Evolutionary conservation across 2,329 filamentous ascomycete genomes (phyloP).

Genomic region (Phialophora expanda): DNA sequence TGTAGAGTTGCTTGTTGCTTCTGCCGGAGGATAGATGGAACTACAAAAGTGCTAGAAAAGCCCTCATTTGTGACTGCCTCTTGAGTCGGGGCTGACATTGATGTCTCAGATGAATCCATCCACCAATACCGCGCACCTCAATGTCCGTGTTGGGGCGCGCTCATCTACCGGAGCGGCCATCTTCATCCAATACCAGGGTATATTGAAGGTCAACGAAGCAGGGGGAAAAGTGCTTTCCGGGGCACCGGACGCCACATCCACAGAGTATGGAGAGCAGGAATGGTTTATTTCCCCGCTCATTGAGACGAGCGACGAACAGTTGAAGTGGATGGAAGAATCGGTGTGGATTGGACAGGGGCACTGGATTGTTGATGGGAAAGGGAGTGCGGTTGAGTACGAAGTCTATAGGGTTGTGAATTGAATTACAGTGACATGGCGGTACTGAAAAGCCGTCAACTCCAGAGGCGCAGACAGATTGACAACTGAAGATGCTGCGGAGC

Average conservation of each 20-base stretch:
- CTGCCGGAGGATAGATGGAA: background rate
- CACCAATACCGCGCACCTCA: conserved; percentile 18
- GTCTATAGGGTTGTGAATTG: conserved; percentile 23
- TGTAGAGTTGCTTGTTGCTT: background rate
- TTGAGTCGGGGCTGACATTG: background rate
- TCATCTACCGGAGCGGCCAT: conserved; percentile 16
- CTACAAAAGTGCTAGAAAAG: background rate
- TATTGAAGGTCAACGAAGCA: conserved; percentile 28
- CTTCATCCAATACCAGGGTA: conserved; percentile 28
- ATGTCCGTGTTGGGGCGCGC: conserved; percentile 23
- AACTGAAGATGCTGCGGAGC: background rate
- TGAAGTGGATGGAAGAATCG: conserved; percentile 30
- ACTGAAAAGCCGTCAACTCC: background rate
- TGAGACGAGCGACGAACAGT: conserved; percentile 23
- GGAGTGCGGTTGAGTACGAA: conserved; percentile 27
- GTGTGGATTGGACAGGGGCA: conserved; percentile 25
- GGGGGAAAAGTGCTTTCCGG: conserved; percentile 4
- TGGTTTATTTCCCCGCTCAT: conserved; percentile 23
- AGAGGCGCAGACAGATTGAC: background rate
- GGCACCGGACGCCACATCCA: conserved; percentile 25
- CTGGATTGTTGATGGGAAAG: conserved; percentile 17
- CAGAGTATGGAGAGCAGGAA: conserved; percentile 21
- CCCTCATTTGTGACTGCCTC: background rate
- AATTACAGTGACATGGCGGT: background rate
- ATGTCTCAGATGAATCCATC: conserved; percentile 5